phyloP scores from a whole-genome alignment of 441 rosid genomes.

The Populus tomentosa region DNA sequence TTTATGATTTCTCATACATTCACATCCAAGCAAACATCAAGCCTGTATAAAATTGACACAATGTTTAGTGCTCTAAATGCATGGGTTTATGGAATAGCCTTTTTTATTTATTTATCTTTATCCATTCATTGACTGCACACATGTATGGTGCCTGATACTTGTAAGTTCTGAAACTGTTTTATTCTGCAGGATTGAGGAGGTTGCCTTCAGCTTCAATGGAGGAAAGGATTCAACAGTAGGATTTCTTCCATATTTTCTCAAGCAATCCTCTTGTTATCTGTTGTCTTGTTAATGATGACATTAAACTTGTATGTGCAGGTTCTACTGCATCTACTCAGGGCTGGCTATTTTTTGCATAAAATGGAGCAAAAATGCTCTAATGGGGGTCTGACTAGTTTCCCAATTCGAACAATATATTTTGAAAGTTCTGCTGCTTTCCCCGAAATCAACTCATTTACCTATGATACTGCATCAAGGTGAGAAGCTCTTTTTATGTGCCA shows the following conservation, averaged over 20 bases:
- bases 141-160: slow-evolving; percentile 14
- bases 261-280: slow-evolving; percentile 12
- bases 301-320: slow-evolving; percentile 53
- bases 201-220: slow-evolving; percentile 98
- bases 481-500: neutral
- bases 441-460: slow-evolving; percentile 89
- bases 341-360: slow-evolving; percentile 82
- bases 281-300: slow-evolving; percentile 17
- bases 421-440: slow-evolving; percentile 86
- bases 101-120: neutral
- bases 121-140: slow-evolving; percentile 4
- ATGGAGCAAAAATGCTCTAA: slow-evolving; percentile 51
- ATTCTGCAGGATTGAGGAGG: slow-evolving; percentile 77
- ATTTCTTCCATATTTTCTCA: slow-evolving; percentile 16
- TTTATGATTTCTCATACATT: neutral
- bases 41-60: neutral
- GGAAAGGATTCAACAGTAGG: slow-evolving; percentile 99
- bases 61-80: neutral
- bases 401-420: slow-evolving; percentile 88
- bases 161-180: slow-evolving; percentile 20
- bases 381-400: slow-evolving; percentile 58
- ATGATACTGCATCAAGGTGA: slow-evolving; percentile 76
- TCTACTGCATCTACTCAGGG: slow-evolving; percentile 91
- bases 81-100: neutral
- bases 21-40: neutral